A percentile compares a stretch with the other conserved stretches of the same genome.
These are phyloP conservation scores for Vickermania ingenoplastis DNA, from an alignment of 208 protist genomes.

Conservation along the genomic window DNA sequence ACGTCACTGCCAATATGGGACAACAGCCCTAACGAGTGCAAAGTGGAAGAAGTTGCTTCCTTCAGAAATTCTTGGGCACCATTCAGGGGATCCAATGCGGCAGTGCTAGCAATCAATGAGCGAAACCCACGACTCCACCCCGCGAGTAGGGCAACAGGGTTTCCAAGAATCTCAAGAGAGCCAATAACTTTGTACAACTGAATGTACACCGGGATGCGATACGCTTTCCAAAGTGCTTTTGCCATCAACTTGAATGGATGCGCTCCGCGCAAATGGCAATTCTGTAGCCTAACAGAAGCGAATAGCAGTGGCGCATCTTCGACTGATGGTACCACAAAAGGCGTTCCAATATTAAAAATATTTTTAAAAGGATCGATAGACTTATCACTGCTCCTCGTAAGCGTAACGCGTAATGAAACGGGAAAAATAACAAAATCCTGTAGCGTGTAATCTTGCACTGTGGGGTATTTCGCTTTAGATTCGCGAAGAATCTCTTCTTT, in stretches of 20 bases:
- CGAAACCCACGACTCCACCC: conserved; percentile 50
- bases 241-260: conserved; percentile 15
- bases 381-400: conserved; percentile 31
- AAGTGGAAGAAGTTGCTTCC: conserved; percentile 44
- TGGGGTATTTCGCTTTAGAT: too few relatives aligned
- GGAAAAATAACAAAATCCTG: neutral
- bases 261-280: conserved; percentile 27
- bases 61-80: conserved; percentile 39
- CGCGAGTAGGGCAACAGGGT: conserved; percentile 48
- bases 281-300: conserved; percentile 11
- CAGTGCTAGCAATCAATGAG: conserved; percentile 26
- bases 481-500: too few relatives aligned
- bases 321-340: conserved; percentile 12
- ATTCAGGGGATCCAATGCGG: conserved; percentile 24
- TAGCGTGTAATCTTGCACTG: neutral
- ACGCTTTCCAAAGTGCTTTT: conserved; percentile 33
- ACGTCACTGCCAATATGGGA: conserved; percentile 44
- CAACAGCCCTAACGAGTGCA: conserved; percentile 64
- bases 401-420: neutral
- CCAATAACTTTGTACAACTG: conserved; percentile 71
- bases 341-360: conserved; percentile 11
- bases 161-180: conserved; percentile 61
- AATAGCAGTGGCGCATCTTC: conserved; percentile 16
- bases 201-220: conserved; percentile 49
- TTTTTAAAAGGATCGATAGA: conserved; percentile 39